phyloP scores from a whole-genome alignment of 2,329 filamentous ascomycete species.

The Alternaria sp. region DNA sequence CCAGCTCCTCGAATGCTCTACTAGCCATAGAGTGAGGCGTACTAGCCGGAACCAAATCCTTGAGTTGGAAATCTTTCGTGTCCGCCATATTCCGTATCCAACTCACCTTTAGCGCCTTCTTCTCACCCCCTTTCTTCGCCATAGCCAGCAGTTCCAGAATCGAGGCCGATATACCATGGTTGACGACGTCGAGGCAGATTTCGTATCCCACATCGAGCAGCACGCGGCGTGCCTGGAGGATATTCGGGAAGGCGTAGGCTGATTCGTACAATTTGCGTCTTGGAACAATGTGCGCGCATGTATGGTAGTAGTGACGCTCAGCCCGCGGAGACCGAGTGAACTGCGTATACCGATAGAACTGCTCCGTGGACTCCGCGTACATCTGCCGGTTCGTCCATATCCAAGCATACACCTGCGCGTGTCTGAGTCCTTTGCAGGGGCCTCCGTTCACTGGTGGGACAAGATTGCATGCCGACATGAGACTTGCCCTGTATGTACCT shows the following conservation, averaged over 20 bases:
- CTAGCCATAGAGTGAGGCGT: not conserved
- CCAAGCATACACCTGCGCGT: not conserved
- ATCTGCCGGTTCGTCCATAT: not conserved
- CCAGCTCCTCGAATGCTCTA: not conserved
- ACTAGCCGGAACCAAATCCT: not conserved
- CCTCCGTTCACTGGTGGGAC: not conserved
- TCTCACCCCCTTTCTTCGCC: not conserved
- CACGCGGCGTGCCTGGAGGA: not conserved
- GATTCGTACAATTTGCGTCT: not conserved
- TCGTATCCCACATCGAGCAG: not conserved
- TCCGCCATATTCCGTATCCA: not conserved
- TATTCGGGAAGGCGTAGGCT: not conserved
- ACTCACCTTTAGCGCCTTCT: not conserved
- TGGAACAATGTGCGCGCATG: not conserved
- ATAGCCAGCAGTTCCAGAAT: not conserved
- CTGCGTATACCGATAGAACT: not conserved
- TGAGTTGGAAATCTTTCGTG: rapidly evolving
- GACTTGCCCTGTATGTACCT: not conserved
- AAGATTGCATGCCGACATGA: not conserved
- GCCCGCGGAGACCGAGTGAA: rapidly evolving
- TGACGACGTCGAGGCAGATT: not conserved
- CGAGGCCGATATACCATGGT: not conserved
- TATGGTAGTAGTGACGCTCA: not conserved
- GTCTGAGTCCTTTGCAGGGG: not conserved
- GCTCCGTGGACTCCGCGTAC: not conserved